phyloP scores from a whole-genome alignment of 1,139 yeast genomes.

The Spathaspora sp. region DNA sequence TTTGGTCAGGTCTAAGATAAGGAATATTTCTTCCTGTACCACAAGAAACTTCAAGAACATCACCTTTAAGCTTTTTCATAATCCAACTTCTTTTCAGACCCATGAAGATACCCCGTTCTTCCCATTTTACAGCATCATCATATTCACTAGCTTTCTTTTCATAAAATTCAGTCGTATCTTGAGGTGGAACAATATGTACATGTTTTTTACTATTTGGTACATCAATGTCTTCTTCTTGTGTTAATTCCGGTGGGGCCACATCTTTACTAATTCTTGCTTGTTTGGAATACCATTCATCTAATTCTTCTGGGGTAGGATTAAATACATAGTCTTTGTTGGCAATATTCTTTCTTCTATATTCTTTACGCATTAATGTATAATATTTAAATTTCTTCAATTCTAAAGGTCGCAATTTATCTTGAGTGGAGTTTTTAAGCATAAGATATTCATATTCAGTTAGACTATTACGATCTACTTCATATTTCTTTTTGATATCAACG shows the following conservation, averaged over 20 bases:
- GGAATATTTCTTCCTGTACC: conserved; percentile 95
- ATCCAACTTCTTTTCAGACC: conserved; percentile 83
- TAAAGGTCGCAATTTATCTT: conserved; percentile 51
- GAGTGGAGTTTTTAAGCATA: conserved; percentile 52
- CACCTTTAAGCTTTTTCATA: conserved; percentile 78
- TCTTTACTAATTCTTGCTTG: conserved; percentile 29
- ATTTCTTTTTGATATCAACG: conserved; percentile 42
- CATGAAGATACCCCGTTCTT: conserved; percentile 79
- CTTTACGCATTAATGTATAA: conserved; percentile 54
- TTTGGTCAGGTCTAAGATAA: conserved; percentile 58
- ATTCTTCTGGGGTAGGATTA: conserved; percentile 53
- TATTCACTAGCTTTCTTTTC: conserved; percentile 78
- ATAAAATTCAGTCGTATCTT: conserved; percentile 82
- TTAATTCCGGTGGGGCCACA: conserved; percentile 26
- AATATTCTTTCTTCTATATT: conserved; percentile 47
- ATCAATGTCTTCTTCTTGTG: conserved; percentile 15
- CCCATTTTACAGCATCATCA: conserved; percentile 81
- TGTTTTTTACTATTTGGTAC: conserved; percentile 21
- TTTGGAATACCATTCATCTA: conserved; percentile 45
- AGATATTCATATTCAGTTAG: conserved; percentile 63
- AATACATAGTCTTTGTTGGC: conserved; percentile 45
- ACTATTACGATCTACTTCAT: conserved; percentile 34
- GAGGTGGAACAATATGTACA: conserved; percentile 56
- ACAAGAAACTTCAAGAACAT: conserved; percentile 89
- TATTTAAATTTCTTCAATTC: conserved; percentile 54